A percentile compares a stretch with the other conserved stretches of the same genome.
phyloP scores from a whole-genome alignment of 2,329 filamentous ascomycete genomes.

The Gaeumannomyces tritici region DNA sequence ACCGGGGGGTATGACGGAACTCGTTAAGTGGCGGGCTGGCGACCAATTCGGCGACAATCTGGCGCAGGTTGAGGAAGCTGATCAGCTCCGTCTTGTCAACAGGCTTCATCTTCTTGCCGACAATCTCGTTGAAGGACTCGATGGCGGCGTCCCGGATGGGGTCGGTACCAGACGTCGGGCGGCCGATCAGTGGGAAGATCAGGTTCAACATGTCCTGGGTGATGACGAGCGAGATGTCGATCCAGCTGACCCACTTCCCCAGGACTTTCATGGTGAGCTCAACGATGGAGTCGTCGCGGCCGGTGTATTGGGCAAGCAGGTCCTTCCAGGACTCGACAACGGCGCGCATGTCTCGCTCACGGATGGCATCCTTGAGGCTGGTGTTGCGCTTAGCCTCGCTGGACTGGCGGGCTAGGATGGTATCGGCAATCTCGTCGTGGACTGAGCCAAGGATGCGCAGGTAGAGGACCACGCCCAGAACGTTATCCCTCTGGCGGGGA shows the following conservation, averaged over 20 bases:
- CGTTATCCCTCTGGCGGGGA: conserved; percentile 49
- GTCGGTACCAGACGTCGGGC: conserved; percentile 57
- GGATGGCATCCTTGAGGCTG: conserved; percentile 82
- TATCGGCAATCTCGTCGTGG: conserved; percentile 95
- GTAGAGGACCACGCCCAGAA: conserved; percentile 72
- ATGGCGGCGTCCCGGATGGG: conserved; percentile 84
- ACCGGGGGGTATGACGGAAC: conserved; percentile 69
- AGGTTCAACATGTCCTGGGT: conserved; percentile 80
- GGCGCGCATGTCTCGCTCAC: conserved; percentile 78
- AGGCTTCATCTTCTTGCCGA: conserved; percentile 95
- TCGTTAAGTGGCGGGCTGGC: conserved; percentile 73
- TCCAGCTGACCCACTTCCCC: conserved; percentile 97
- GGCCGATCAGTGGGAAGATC: conserved; percentile 80
- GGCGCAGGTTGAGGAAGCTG: conserved; percentile 74
- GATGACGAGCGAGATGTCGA: conserved; percentile 88
- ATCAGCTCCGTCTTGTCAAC: conserved; percentile 93
- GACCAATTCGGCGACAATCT: conserved; percentile 79
- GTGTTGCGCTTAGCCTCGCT: conserved; percentile 78
- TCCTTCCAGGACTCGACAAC: conserved; percentile 88
- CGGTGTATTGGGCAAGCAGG: conserved; percentile 69
- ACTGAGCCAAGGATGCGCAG: conserved; percentile 80
- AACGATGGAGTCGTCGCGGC: conserved; percentile 60
- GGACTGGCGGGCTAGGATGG: conserved; percentile 68
- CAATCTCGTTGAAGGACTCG: conserved; percentile 90
- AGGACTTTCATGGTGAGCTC: conserved; percentile 88